Percentiles rank a stretch among this genome's conserved stretches.
phyloP scores from a whole-genome alignment of 2,329 filamentous ascomycete species.

The Blastomyces parvus region DNA sequence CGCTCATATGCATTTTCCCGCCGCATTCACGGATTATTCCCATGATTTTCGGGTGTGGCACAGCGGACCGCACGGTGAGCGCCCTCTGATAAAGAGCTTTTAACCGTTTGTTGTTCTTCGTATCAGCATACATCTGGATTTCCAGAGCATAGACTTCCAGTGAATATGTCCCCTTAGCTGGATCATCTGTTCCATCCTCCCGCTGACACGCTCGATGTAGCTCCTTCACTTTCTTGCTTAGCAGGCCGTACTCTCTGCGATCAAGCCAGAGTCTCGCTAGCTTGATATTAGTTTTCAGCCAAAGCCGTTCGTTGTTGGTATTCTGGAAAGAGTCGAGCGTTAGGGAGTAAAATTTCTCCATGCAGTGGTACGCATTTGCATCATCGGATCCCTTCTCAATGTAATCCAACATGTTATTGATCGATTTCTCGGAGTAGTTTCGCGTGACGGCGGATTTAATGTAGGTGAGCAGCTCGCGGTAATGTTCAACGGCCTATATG shows the following conservation, averaged over 20 bases:
- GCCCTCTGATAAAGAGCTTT: conserved; percentile 89
- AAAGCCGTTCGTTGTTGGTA: conserved; percentile 93
- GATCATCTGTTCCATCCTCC: conserved; percentile 70
- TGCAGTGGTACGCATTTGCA: conserved; percentile 63
- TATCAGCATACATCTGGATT: conserved; percentile 98
- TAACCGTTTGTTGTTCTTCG: conserved; percentile 91
- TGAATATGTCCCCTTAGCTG: conserved; percentile 91
- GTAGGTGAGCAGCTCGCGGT: conserved; percentile 89
- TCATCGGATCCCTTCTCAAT: conserved; percentile 84
- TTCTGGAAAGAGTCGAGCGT: conserved; percentile 92
- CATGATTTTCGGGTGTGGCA: conserved; percentile 98
- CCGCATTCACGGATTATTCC: conserved; percentile 97
- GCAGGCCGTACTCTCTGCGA: conserved; percentile 71
- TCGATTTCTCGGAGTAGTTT: conserved; percentile 98
- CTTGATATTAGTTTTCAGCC: conserved; percentile 98
- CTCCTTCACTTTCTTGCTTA: conserved; percentile 76
- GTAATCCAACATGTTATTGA: conserved; percentile 98
- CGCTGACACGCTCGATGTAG: conserved; percentile 81
- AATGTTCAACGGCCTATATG: conserved; percentile 74
- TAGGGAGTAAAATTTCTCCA: conserved; percentile 91
- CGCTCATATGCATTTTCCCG: conserved; percentile 99
- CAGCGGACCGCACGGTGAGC: conserved; percentile 85
- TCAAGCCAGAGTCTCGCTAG: conserved; percentile 84
- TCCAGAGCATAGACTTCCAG: conserved; percentile 94
- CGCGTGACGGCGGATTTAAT: conserved; percentile 94